Evolutionary conservation across 2,329 filamentous ascomycete species (phyloP), one percentile per base, ranked within the genome.

Genomic region (Aspergillus pseudotamarii): DNA sequence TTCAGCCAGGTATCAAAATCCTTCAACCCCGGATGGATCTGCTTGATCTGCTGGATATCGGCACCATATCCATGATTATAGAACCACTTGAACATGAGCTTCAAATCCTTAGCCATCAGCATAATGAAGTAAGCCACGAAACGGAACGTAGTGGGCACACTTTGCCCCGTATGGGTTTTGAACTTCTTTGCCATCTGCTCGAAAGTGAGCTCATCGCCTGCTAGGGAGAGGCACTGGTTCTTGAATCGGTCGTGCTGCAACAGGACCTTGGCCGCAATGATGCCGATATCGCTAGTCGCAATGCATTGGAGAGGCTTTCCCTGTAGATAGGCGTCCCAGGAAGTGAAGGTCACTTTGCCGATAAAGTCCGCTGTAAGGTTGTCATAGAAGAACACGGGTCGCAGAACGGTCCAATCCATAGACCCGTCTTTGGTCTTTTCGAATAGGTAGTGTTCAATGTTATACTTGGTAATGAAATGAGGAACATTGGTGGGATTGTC

Each of bases 321-420:
- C 54, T 78, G 72, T 19, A 84, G 61, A 0, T 73, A 75, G 41
- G 78, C 75, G 41, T 79, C 73, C 71, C 81, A 80, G 1, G 62
- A 34, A 0, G 83, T 79, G 0, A 80, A 71, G 69, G 86, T 85
- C 2, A 82, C 76, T 61, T 82, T 83, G 4, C 82, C 83, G 10
- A 79, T 66, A 66, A 85, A 82, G 12, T 78, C 79, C 0, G 81
- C 78, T 2, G 70, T 73, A 5, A 86, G 68, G 75, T 85, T 85
- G 9, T 90, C 87, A 79, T 88, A 86, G 76, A 90, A 90, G 1
- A 84, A 85, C 0, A 85, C 83, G 0, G 88, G 88, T 4, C 88
- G 82, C 3, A 90, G 76, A 45, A 90, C 84, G 0, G 86, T 89
- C 83, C 85, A 90, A 8, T 76, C 76, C 86, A 88, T 88, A 0